Base-by-base conservation (phyloP, 495 filamentous ascomycete genomes). In the Lasiosphaeria miniovina region DNA sequence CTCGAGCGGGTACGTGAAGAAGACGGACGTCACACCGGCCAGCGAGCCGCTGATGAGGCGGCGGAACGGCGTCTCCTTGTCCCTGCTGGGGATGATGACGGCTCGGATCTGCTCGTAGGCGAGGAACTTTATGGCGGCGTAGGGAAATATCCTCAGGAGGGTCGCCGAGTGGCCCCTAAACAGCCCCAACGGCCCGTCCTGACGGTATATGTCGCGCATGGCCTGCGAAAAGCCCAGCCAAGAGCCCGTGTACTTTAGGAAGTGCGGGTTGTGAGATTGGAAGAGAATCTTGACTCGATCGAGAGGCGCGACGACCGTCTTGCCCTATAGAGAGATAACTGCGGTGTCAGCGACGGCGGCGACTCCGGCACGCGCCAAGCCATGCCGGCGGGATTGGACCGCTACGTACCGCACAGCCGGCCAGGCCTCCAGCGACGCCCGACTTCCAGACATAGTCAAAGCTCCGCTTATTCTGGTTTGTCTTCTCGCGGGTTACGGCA, bases 231-330 rank as follows among this genome's bases (percentile, higher is more conserved):
- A 82, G 35, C 94, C 94, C 60, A 80, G 80, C 90, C 92, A 97
- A 40, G 85, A 89, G 45, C 92, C 90, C 0, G 88, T 85, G 71
- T 98, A 98, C 75, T 94, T 96, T 35, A 86, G 80, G 71, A 96
- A 98, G 65, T 95, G 88, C 4, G 94, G 94, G 69, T 92, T 96
- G 58, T 89, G 90, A 54, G 94, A 87, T 75, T 98, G 94, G 78
- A 98, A 98, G 53, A 98, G 88, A 70, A 98, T 98, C 73, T 98
- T 98, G 68, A 98, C 94, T 49, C 94, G 87, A 77, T 98, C 94
- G 56, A 98, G 90, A 38, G 94, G 94, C 33, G 90, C 94, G 12
- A 98, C 96, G 15, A 95, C 79, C 1, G 93, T 96, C 81, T 98
- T 98, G 63, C 90, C 94, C 91, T 96, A 59, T 43, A 52, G 11